Base-by-base conservation (phyloP, 306 rosid species). In the Cucurbita pepo region DNA sequence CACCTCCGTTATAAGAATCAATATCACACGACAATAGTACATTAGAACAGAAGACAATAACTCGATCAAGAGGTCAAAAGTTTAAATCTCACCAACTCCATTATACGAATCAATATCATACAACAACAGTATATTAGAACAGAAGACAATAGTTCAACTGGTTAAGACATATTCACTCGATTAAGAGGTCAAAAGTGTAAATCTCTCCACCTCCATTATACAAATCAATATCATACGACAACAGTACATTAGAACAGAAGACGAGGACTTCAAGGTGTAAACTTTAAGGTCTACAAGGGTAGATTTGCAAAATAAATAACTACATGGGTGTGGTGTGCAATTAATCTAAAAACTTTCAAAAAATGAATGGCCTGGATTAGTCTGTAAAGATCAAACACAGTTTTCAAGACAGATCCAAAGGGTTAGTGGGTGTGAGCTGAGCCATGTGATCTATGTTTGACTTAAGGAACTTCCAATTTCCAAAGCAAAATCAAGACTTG, bases 361-460 rank as follows among this genome's bases (percentile, higher is more conserved):
- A 36, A 16, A 63, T 43, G 13, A 63, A 63, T 40, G 51, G 51
- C 38, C 54, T 65, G 72, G 1, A 37, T 7, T 61, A 61, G 11
- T 44, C 72, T 44, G 10, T 48, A 41, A 45, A 64, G 56, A 25
- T 25, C 36, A 75, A 66, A 75, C 75, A 62, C 74, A 51, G 74
- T 34, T 50, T 80, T 56, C 81, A 71, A 71, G 57, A 38, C 56
- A 77, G 74, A 86, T 69, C 62, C 66, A 77, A 14, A 50, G 47
- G 59, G 59, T 67, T 25, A 48, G 73, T 69, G 82, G 76, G 82
- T 86, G 77, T 19, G 80, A 38, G 83, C 81, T 19, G 80, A 38
- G 83, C 81, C 97, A 89, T 86, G 96, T 89, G 97, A 85, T 80
- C n/a, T 34, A 45, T 8, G 53, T 82, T 89, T 86, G 95, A 86